Evolutionary conservation across 805 yeast species (phyloP), one percentile per base, ranked within the genome.

Genomic region (Candida maesae): DNA sequence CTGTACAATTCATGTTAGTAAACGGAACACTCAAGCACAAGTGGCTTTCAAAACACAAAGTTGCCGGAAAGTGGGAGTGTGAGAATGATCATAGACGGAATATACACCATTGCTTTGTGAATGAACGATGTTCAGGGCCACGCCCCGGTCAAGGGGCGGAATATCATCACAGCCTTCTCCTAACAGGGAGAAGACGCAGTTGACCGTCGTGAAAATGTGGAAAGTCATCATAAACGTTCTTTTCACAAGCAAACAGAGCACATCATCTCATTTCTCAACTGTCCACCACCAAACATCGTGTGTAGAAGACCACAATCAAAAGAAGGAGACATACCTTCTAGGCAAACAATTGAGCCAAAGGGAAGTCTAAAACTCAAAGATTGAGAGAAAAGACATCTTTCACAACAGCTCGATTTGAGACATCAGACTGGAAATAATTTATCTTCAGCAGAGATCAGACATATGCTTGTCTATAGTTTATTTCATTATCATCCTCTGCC

Each of bases 381-480:
- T n/a, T n/a, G 14, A 27, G 26, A 26, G n/a, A 26, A 35, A 15
- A 29, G 32, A 16, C 12, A n/a, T 8, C 20, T 5, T 34, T 36
- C 34, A 20, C 39, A 17, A 23, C n/a, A n/a, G 36, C 36, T 33
- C 39, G 35, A 39, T 44, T 48, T 38, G 45, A 35, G 52, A 49
- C 56, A 57, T 78, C 84, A 77, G 83, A 76, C 81, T 58, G 61
- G 69, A 76, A 78, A 71, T 65, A 73, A 65, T 63, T 67, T 77
- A 63, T 78, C 89, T 69, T 77, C 88, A 68, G 61, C 25, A 53
- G 63, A 64, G 67, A 65, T 89, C 95, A 81, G 97, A 89, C 95
- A 90, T 90, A 90, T 90, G 97, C 97, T 90, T 90, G 97, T 90
- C 96, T 65, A 32, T 67, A 36, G 34, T 68, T 71, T 66, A 66